Evolutionary conservation across 1,284 basidiomycete species (phyloP).

Genomic region (Flammula alnicola): DNA sequence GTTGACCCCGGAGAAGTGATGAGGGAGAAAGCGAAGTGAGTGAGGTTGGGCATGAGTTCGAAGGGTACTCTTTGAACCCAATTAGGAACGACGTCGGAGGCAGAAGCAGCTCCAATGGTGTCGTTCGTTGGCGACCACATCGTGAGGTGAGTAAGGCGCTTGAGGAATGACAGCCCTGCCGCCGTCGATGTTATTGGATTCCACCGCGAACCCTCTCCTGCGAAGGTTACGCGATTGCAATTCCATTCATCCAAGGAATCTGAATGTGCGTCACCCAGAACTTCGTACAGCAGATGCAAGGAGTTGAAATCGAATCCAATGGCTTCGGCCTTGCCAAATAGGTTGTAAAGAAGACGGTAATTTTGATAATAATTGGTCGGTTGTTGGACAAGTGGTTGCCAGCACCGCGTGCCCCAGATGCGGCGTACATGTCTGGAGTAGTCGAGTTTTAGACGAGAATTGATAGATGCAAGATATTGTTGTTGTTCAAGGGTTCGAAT

Average conservation of each 20-base stretch:
- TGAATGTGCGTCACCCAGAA: slow-evolving; percentile 22
- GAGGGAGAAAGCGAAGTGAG: slow-evolving; percentile 36
- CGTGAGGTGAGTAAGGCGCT: slow-evolving; percentile 39
- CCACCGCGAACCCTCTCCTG: slow-evolving; percentile 39
- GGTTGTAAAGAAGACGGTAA: slow-evolving; percentile 32
- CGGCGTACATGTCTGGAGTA: slow-evolving; percentile 35
- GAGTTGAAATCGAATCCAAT: slow-evolving; percentile 35
- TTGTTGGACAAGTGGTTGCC: slow-evolving; percentile 28
- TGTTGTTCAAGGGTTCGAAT: slow-evolving; percentile 35
- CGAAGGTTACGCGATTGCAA: slow-evolving; percentile 36
- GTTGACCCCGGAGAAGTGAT: slow-evolving; percentile 1
- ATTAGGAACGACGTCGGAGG: slow-evolving; percentile 16
- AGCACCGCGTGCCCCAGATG: slow-evolving; percentile 38
- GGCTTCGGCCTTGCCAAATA: slow-evolving; percentile 32
- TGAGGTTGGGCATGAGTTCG: slow-evolving; percentile 34
- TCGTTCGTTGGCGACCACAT: slow-evolving; percentile 33
- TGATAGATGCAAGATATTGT: slow-evolving; percentile 13
- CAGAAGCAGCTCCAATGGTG: slow-evolving; percentile 1
- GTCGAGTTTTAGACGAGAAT: slow-evolving; percentile 33
- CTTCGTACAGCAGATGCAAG: slow-evolving; percentile 38
- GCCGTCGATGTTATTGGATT: slow-evolving; percentile 34
- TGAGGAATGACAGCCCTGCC: slow-evolving; percentile 37
- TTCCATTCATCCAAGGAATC: slow-evolving; percentile 27
- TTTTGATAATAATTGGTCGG: slow-evolving; percentile 24
- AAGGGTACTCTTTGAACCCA: slow-evolving; percentile 35